Conservation (phyloP, 441 rosid species). For the Brassica hybrid region DNA sequence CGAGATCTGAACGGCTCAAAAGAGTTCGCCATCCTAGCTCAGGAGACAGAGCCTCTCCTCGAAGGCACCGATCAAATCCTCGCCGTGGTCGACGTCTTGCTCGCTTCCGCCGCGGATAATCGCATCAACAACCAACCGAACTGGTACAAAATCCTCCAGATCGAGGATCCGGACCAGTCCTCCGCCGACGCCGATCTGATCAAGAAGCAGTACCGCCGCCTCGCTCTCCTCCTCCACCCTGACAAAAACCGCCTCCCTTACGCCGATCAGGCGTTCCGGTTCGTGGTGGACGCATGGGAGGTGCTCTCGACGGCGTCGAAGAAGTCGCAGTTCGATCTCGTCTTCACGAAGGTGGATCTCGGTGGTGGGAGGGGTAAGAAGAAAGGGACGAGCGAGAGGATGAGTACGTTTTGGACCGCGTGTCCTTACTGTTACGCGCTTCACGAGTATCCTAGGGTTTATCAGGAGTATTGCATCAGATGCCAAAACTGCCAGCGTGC, state of each 20-base stretch:
- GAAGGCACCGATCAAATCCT: slow-evolving; percentile 96
- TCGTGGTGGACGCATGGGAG: slow-evolving; percentile 87
- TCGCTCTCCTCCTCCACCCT: slow-evolving; percentile 88
- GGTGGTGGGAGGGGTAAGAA: too few relatives aligned
- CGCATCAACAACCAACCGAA: slow-evolving; percentile 69
- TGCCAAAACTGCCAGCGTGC: slow-evolving; percentile 77
- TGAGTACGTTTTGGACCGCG: slow-evolving; percentile 87
- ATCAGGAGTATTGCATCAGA: slow-evolving; percentile 79
- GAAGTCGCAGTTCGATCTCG: slow-evolving; percentile 65
- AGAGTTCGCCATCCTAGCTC: slow-evolving; percentile 85
- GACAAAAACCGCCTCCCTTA: slow-evolving; percentile 82
- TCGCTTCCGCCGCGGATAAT: slow-evolving; percentile 55
- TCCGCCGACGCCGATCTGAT: slow-evolving; percentile 64
- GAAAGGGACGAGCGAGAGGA: slow-evolving; percentile 29
- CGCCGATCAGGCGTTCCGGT: slow-evolving; percentile 88
- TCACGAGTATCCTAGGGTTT: slow-evolving; percentile 84
- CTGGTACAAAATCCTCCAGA: slow-evolving; percentile 89
- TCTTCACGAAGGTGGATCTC: slow-evolving; percentile 69
- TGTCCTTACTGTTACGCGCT: slow-evolving; percentile 86
- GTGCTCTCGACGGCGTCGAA: slow-evolving; percentile 63
- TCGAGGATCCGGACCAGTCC: slow-evolving; percentile 49
- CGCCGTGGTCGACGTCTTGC: slow-evolving; percentile 76
- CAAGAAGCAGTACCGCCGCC: slow-evolving; percentile 81
- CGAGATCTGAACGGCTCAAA: slow-evolving; percentile 73
- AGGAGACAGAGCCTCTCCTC: slow-evolving; percentile 77